Evolutionary conservation across 2,329 filamentous ascomycete species (phyloP), one percentile per base, ranked within the genome.

Genomic region (Clonostachys solani): DNA sequence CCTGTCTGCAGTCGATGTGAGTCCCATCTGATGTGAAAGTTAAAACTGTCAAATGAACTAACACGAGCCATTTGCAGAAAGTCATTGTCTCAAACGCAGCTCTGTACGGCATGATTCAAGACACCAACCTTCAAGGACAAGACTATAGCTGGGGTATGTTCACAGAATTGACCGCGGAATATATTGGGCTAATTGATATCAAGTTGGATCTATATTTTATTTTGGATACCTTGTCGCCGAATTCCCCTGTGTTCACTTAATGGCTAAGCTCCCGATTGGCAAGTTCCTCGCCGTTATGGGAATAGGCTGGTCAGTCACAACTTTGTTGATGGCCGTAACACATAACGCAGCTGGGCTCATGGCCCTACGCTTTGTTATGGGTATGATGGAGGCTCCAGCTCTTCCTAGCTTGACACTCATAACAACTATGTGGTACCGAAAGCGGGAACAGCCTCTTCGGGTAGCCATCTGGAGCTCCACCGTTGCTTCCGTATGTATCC

Each of bases 111-210:
- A 67, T 86, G 10, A 74, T 81, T 33, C 66, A 81, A 45, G 78
- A 83, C 56, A 75, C 80, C 0, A 58, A 73, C 40, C 73, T 86
- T 2, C 64, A 73, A 9, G 79, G 78, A 13, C 67, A 78, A 43
- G 71, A 85, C 69, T 73, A 68, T 54, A 83, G 79, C 2, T 84
- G 80, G 80, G n/a, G n/a, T n/a, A n/a, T n/a, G n/a, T n/a, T n/a
- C n/a, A n/a, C n/a, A n/a, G n/a, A n/a, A n/a, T n/a, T n/a, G n/a
- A n/a, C n/a, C n/a, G n/a, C n/a, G n/a, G n/a, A n/a, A n/a, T n/a
- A n/a, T n/a, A n/a, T n/a, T n/a, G n/a, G n/a, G n/a, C n/a, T n/a
- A n/a, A n/a, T n/a, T n/a, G n/a, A n/a, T n/a, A n/a, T n/a, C n/a
- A n/a, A n/a, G 72, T 84, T 0, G 77, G 79, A 0, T 82, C 78